Evolutionary conservation across 2,329 filamentous ascomycete genomes (phyloP).

Genomic region (Colletotrichum sp.): DNA sequence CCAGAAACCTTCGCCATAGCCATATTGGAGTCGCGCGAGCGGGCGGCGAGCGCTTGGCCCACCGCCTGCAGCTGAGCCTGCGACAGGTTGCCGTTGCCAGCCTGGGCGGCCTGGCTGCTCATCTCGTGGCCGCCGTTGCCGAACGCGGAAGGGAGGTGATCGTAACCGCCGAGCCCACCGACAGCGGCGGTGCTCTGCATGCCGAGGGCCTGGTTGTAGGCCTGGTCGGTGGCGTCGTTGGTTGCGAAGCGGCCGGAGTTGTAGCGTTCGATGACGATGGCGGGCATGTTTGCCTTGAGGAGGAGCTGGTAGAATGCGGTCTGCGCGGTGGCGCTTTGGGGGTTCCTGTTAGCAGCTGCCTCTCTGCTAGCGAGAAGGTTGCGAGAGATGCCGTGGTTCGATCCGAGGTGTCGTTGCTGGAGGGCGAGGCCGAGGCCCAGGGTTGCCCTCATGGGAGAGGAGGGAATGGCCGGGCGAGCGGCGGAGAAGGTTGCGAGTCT

Average conservation of each 20-base stretch:
- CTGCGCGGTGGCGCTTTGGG: conserved; percentile 83
- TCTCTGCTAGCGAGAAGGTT: conserved; percentile 83
- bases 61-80: conserved; percentile 75
- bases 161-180: conserved; percentile 10
- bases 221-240: conserved; percentile 76
- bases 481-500: conserved; percentile 4
- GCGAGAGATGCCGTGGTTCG: conserved; percentile 55
- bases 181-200: conserved; percentile 33
- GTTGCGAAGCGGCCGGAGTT: conserved; percentile 84
- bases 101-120: conserved; percentile 19
- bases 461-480: not conserved
- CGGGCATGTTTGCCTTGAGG: conserved; percentile 89
- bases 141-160: conserved; percentile 11
- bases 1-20: conserved; percentile 57
- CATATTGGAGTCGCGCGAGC: conserved; percentile 69
- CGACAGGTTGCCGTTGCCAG: conserved; percentile 47
- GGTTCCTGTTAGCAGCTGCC: conserved; percentile 91
- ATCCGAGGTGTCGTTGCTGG: conserved; percentile 35
- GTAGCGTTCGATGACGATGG: conserved; percentile 90
- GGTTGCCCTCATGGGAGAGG: not conserved
- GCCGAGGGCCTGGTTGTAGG: conserved; percentile 76
- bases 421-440: conserved; percentile 23
- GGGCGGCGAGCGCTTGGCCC: conserved; percentile 80
- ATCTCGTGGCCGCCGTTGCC: conserved; percentile 29
- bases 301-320: conserved; percentile 94